These are phyloP conservation scores for Xylariales sp. DNA, from an alignment of 2,329 filamentous ascomycete genomes.

Conservation along the genomic window DNA sequence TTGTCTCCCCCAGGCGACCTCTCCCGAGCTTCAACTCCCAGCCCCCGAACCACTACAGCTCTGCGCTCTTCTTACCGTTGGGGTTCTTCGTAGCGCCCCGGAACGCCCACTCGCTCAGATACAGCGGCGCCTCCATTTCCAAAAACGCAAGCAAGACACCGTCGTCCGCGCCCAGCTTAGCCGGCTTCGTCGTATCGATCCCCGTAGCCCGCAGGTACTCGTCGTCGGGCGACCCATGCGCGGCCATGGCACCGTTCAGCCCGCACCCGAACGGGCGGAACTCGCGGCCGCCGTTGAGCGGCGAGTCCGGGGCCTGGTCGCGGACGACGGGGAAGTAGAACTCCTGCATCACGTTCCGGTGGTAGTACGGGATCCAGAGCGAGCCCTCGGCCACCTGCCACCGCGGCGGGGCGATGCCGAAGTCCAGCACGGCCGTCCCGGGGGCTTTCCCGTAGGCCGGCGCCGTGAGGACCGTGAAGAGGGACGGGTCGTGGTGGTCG, in stretches of 20 bases:
- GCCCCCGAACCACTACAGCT: not conserved
- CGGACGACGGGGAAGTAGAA: not conserved
- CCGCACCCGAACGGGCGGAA: not conserved
- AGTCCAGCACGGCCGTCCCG: too few species aligned
- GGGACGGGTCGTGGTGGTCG: too few species aligned
- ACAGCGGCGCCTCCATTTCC: not conserved
- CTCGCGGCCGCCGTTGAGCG: slow-evolving; percentile 1
- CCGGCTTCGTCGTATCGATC: slow-evolving; percentile 1
- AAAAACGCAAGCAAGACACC: not conserved
- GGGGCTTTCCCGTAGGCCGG: too few species aligned
- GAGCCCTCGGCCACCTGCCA: too few species aligned
- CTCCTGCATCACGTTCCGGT: too few species aligned
- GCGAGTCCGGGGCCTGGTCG: not conserved
- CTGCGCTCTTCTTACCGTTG: not conserved
- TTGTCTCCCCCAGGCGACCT: not conserved
- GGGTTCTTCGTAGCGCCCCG: not conserved
- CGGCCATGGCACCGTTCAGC: not conserved
- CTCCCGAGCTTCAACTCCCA: not conserved
- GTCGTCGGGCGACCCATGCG: not conserved
- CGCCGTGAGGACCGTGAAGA: too few species aligned
- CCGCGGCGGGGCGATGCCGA: too few species aligned
- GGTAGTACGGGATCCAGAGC: too few species aligned
- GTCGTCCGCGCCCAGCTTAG: not conserved
- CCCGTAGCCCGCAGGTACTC: not conserved
- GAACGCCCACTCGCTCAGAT: not conserved